phyloP scores from a whole-genome alignment of 2,329 filamentous ascomycete genomes.

The Didymella keratinophila region DNA sequence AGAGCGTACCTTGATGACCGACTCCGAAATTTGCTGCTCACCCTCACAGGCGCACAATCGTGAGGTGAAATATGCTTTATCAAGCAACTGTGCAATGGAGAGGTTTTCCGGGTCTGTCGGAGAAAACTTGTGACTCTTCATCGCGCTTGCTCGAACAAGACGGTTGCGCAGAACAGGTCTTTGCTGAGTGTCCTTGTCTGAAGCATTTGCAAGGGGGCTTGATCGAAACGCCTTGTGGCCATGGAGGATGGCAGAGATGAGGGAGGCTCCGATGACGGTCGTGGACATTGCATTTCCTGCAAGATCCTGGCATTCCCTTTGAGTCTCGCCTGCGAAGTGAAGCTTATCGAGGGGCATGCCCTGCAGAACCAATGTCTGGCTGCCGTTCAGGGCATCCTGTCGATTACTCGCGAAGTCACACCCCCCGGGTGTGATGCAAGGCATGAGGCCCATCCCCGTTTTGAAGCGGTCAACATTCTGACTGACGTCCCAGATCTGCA shows the following conservation, averaged over 20 bases:
- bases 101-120: slow-evolving; percentile 8
- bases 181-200: background rate
- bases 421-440: slow-evolving; percentile 73
- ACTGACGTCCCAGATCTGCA: slow-evolving; percentile 66
- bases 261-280: slow-evolving; percentile 71
- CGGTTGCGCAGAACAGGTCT: background rate
- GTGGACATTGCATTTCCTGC: slow-evolving; percentile 83
- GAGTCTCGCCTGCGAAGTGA: slow-evolving; percentile 68
- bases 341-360: slow-evolving; percentile 71
- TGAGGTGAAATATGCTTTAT: slow-evolving; percentile 46
- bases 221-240: slow-evolving; percentile 25
- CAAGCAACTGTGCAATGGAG: slow-evolving; percentile 22
- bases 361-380: slow-evolving; percentile 71
- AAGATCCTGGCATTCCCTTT: slow-evolving; percentile 68
- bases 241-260: slow-evolving; percentile 65
- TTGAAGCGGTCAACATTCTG: slow-evolving; percentile 74
- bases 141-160: background rate
- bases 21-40: slow-evolving; percentile 48
- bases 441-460: slow-evolving; percentile 64
- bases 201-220: background rate
- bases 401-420: slow-evolving; percentile 67
- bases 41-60: slow-evolving; percentile 68
- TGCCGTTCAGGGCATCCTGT: slow-evolving; percentile 67
- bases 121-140: background rate
- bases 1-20: slow-evolving; percentile 57